Percentiles rank a stretch among this genome's conserved stretches.
Conservation (phyloP, 208 protist species). For the Leishmania gerbilli region DNA sequence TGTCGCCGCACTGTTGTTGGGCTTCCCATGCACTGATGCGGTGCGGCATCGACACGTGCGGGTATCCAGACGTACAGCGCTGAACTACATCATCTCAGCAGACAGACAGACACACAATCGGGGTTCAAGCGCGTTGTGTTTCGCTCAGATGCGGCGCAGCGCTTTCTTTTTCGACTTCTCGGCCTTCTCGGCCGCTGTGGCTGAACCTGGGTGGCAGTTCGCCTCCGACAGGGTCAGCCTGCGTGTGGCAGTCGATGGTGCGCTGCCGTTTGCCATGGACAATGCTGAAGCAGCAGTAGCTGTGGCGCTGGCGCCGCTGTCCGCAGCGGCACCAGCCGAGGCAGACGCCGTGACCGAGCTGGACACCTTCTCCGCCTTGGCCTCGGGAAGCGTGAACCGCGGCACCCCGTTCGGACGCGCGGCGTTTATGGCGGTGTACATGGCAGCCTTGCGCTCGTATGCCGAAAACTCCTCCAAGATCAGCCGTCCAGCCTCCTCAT, state of each 20-base stretch:
- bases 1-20: background rate
- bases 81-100: background rate
- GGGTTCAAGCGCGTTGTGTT: background rate
- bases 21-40: background rate
- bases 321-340: background rate
- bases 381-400: conserved; percentile 31
- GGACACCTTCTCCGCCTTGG: background rate
- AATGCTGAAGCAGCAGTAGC: background rate
- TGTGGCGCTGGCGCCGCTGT: background rate
- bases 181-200: conserved; percentile 11
- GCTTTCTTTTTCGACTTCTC: conserved; percentile 37
- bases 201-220: conserved; percentile 16
- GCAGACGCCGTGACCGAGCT: background rate
- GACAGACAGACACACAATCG: background rate
- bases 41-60: background rate
- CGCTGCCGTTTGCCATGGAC: background rate
- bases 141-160: conserved; percentile 21
- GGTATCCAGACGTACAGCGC: background rate
- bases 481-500: conserved; percentile 98
- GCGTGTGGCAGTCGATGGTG: background rate
- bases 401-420: conserved; percentile 38
- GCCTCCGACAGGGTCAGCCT: conserved; percentile 20
- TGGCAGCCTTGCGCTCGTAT: conserved; percentile 78
- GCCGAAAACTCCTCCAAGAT: conserved; percentile 96
- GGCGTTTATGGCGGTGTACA: conserved; percentile 84